These are phyloP conservation scores for Sugiyamaella boreocaroliniensis DNA, from an alignment of 805 yeast genomes.

Conservation along the genomic window DNA sequence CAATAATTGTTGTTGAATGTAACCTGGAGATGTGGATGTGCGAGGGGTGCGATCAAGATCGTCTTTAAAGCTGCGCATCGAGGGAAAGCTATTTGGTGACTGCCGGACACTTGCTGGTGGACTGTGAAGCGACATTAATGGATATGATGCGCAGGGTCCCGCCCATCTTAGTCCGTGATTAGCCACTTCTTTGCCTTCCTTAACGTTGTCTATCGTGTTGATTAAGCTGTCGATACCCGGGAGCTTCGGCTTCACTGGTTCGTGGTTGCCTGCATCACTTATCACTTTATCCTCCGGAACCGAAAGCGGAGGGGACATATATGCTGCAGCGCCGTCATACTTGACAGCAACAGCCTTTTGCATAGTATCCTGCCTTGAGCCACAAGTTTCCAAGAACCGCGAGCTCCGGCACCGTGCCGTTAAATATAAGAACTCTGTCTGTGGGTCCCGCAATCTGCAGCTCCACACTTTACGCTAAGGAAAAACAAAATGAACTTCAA, in stretches of 20 bases:
- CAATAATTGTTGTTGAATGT: background rate
- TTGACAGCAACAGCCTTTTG: background rate
- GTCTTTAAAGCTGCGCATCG: slow-evolving; percentile 1
- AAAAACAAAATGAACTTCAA: background rate
- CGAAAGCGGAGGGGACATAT: background rate
- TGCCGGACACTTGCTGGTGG: background rate
- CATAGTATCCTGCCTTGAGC: background rate
- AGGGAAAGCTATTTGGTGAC: slow-evolving; percentile 3
- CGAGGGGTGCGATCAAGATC: background rate
- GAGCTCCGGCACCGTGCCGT: background rate
- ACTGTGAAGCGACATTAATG: slow-evolving; percentile 1
- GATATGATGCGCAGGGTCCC: background rate
- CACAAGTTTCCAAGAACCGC: background rate
- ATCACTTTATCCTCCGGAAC: background rate
- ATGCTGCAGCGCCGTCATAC: background rate
- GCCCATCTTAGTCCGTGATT: background rate
- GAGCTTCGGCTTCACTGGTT: background rate
- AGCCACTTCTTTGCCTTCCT: background rate
- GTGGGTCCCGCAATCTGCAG: background rate
- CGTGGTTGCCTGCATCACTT: background rate
- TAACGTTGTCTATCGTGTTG: background rate
- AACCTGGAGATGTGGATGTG: background rate
- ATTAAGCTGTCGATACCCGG: background rate
- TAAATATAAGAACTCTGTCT: background rate
- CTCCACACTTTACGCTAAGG: background rate